Evolutionary conservation across 768 basidiomycete genomes (phyloP), one percentile per base, ranked within the genome.

Genomic region (Boletales sp.): DNA sequence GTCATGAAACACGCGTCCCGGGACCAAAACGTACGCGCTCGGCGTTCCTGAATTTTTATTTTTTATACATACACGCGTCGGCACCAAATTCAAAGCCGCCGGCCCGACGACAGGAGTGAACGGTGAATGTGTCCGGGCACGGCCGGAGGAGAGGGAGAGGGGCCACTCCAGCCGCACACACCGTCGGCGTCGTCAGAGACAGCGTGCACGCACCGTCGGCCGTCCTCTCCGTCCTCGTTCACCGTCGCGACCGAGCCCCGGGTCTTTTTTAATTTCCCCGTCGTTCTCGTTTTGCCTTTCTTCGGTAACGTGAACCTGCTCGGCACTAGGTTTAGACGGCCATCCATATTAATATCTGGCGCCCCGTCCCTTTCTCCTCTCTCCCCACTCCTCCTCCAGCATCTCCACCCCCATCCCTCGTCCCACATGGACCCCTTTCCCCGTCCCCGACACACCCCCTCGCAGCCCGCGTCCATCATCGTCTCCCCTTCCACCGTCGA

Each of bases 341-440:
- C 64, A 58, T 53, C 55, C 57, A 63, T 58, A 57, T 58, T 47
- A 36, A 39, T 61, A 58, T 66, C 65, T 53, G 36, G 34, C 50
- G 34, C 38, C 49, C 41, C 50, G 35, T 28, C 28, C 46, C 51
- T 46, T 33, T 31, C 13, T 39, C 36, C 5, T 36, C 35, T 30
- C 37, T 48, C 40, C 33, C 53, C 14, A 25, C 53, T 19, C 12
- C 28, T 44, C 19, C 40, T 7, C n/a, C 30, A 13, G 21, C 40
- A 21, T 25, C 53, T 38, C 12, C 34, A 8, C 25, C 21, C 31
- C 25, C n/a, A n/a, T n/a, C 31, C 51, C 30, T 46, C 25, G n/a
- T 49, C 34, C 35, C 21, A 53, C 60, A 76, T 77, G 75, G 68
- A 76, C 56, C 62, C 64, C 48, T 67, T 58, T 40, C 19, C 68